Base-by-base conservation (phyloP, 208 protist species). In the Trypanosoma cruzi region DNA sequence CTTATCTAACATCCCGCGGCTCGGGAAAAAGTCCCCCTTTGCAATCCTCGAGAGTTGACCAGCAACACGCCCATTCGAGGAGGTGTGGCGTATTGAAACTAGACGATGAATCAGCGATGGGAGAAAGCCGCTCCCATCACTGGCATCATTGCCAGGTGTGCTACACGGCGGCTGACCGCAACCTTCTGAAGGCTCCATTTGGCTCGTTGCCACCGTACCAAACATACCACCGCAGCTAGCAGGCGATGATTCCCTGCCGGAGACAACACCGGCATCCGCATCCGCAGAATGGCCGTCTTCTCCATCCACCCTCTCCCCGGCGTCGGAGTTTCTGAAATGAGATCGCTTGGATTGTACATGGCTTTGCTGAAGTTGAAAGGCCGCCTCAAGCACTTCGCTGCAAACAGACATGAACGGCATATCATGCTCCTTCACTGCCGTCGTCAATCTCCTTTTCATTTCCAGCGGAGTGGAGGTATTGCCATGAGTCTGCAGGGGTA, bases 11-110 rank as follows among this genome's bases (percentile, higher is more conserved):
- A 56, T 57, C 22, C 34, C 22, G 8, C 22, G 29, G 18, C 44
- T 57, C 22, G 67, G 67, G 34, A 73, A 73, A 22, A 66, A 59
- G 36, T 73, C 67, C 13, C 67, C 49, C 28, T 32, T 18, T 50
- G 42, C 58, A 37, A 73, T 64, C 42, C 28, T 13, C 20, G 36
- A 65, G 18, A 73, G 64, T 7, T 50, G 50, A 48, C 26, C 29
- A 2, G 20, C 8, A n/a, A 56, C 32, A 8, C 22, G 36, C 28
- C 26, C 49, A 11, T 37, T 34, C 13, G 18, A 0, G 36, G 40
- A 22, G 16, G n/a, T 8, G 16, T 36, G 6, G 32, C 29, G 24
- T 37, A 28, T 29, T 31, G 24, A 42, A 14, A 44, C 42, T 29
- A 55, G 26, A 31, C 58, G 58, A 57, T 64, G 59, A 73, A 59